These are phyloP conservation scores for Rhizophagus clarus DNA, from an alignment of 192 early-diverging fungal species.

Conservation along the genomic window DNA sequence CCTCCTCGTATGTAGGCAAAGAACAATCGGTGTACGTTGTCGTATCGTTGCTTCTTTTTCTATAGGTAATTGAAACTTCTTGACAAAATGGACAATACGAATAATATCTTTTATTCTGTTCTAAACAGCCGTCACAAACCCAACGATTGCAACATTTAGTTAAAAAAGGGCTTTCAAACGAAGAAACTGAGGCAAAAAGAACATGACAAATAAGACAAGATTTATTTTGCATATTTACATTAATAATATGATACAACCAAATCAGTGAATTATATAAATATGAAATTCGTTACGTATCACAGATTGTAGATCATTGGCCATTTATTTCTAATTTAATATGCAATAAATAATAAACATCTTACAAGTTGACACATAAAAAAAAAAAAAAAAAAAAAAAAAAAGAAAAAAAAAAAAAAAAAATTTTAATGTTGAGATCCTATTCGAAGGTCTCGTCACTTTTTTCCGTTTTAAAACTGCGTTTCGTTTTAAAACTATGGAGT, in stretches of 20 bases:
- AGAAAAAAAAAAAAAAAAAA: too few relatives aligned
- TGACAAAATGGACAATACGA: slow-evolving; percentile 23
- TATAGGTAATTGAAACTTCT: background rate
- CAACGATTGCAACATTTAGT: slow-evolving; percentile 25
- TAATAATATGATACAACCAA: too few relatives aligned
- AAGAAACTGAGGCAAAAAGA: background rate
- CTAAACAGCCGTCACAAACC: slow-evolving; percentile 20
- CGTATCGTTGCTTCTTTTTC: background rate
- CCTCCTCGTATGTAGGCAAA: background rate
- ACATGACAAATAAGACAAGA: slow-evolving; percentile 26
- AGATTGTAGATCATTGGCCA: too few relatives aligned
- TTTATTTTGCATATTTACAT: background rate
- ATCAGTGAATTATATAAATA: too few relatives aligned
- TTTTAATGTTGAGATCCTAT: too few relatives aligned
- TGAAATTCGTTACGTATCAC: too few relatives aligned
- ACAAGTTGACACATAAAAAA: too few relatives aligned
- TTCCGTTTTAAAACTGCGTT: background rate
- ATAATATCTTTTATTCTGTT: background rate
- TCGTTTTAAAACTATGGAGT: background rate
- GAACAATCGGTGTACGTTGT: background rate
- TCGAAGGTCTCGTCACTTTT: too few relatives aligned
- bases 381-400: too few relatives aligned
- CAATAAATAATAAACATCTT: too few relatives aligned
- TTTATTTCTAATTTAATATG: too few relatives aligned
- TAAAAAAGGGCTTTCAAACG: slow-evolving; percentile 1